Conservation (phyloP, 306 rosid genomes). For the Ceratonia siliqua region DNA sequence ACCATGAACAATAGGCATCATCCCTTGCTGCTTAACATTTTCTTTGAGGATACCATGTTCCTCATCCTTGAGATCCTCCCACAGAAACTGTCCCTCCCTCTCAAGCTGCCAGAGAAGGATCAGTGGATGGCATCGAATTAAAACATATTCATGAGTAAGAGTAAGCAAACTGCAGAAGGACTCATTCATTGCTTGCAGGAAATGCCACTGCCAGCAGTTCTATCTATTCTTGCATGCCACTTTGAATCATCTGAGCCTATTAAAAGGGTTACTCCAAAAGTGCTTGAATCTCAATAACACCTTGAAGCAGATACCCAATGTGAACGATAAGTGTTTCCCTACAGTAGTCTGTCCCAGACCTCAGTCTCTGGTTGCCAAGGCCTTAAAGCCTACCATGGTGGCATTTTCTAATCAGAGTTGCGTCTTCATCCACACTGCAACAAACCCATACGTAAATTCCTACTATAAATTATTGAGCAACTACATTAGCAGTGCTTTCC, state of each 20-base stretch:
- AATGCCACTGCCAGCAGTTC: not conserved
- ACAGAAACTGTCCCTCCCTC: not conserved
- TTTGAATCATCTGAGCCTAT: not conserved
- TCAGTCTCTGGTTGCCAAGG: slow-evolving; percentile 8
- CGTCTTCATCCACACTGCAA: slow-evolving; percentile 21
- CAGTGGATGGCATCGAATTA: not conserved
- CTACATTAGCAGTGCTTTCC: not conserved
- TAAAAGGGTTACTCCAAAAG: not conserved
- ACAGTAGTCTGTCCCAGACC: not conserved
- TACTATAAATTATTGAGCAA: not conserved
- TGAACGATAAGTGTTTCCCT: not conserved
- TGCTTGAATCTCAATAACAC: not conserved
- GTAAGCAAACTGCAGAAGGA: not conserved
- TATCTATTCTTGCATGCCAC: not conserved
- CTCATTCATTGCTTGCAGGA: slow-evolving; percentile 1
- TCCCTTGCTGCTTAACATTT: not conserved
- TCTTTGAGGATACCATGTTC: not conserved
- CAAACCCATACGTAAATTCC: slow-evolving; percentile 24
- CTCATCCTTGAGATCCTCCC: not conserved
- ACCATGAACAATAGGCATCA: not conserved
- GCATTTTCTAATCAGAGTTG: slow-evolving; percentile 7
- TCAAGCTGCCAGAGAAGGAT: not conserved
- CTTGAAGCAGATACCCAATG: not conserved
- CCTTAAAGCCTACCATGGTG: slow-evolving; percentile 30
- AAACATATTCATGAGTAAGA: not conserved